Evolutionary conservation across 768 basidiomycete species (phyloP).

Genomic region (Neoboletus magnificus): DNA sequence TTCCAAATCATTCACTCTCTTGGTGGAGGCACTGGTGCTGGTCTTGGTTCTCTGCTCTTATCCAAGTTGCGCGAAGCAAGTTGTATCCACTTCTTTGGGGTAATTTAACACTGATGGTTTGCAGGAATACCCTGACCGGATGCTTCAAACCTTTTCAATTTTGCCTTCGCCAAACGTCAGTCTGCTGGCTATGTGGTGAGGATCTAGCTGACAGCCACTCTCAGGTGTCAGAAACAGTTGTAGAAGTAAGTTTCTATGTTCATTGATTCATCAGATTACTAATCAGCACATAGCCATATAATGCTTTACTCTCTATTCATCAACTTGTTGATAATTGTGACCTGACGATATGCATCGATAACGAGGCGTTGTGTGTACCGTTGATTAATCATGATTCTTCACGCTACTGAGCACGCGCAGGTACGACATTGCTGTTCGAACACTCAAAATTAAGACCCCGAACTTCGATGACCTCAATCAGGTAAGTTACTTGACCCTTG

Average conservation of each 20-base stretch:
- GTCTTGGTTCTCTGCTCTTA: conserved; percentile 75
- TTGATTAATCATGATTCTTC: background rate
- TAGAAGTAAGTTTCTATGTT: conserved; percentile 40
- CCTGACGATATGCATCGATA: conserved; percentile 80
- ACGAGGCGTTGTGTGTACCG: conserved; percentile 69
- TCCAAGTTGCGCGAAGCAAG: conserved; percentile 77
- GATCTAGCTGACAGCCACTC: conserved; percentile 9
- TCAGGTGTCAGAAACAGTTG: conserved; percentile 48
- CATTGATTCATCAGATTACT: background rate
- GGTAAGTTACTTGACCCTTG: conserved; percentile 36
- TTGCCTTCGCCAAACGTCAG: conserved; percentile 56
- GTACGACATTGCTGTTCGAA: conserved; percentile 67
- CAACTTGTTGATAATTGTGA: conserved; percentile 90
- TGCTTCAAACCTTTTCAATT: conserved; percentile 51
- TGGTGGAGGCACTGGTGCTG: conserved; percentile 89
- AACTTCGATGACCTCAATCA: conserved; percentile 66
- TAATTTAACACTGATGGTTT: conserved; percentile 11
- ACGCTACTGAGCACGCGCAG: conserved; percentile 33
- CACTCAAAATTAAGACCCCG: conserved; percentile 63
- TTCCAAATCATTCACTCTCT: conserved; percentile 89
- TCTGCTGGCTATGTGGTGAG: background rate
- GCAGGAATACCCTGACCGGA: conserved; percentile 55
- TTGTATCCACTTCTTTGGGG: conserved; percentile 1
- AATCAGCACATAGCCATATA: conserved; percentile 60
- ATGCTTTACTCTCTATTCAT: conserved; percentile 78